Evolutionary conservation across 2,329 filamentous ascomycete genomes (phyloP), one percentile per base, ranked within the genome.

Genomic region (Aphanocladium album): DNA sequence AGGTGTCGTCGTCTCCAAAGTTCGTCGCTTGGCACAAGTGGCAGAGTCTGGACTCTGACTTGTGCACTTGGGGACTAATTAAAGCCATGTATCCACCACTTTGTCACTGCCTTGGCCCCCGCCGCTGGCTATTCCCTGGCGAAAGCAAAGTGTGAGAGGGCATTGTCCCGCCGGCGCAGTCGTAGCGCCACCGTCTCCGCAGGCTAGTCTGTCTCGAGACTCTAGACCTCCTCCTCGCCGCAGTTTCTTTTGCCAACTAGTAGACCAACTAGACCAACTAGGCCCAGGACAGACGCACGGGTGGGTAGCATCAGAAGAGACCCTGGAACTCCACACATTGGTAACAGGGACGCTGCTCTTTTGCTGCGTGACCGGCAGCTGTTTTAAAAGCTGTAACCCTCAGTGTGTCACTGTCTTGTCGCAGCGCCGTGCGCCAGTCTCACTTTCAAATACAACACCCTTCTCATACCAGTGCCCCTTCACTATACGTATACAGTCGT

Each of bases 371-470:
- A 58, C 56, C 56, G 35, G 56, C 56, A 33, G 9, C 25, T 39
- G 30, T 43, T 58, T 58, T 27, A 58, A 57, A 54, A 54, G 39
- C 57, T 60, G 41, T 54, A 54, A 60, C 49, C 51, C 50, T 54
- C 41, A 25, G 27, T 49, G 57, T 60, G 57, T 60, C 57, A 60
- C 50, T 30, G 41, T 54, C 50, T 33, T 21, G 50, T 54, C 33
- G 39, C 57, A 30, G 39, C 50, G 23, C 30, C 19, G 12, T 46
- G 33, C 12, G 25, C 41, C 4, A 33, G 33, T 39, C 41, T 27
- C 43, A n/a, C 46, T 27, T 17, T n/a, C 27, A 35, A 7, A 21
- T 37, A 16, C 19, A 49, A 43, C 17, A 54, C 19, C 30, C 16
- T n/a, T 14, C 19, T 19, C 49, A 53, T 41, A n/a, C n/a, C 49